Evolutionary conservation across 2,329 filamentous ascomycete species (phyloP), one percentile per base, ranked within the genome.

Genomic region (Monosporascus sp.): DNA sequence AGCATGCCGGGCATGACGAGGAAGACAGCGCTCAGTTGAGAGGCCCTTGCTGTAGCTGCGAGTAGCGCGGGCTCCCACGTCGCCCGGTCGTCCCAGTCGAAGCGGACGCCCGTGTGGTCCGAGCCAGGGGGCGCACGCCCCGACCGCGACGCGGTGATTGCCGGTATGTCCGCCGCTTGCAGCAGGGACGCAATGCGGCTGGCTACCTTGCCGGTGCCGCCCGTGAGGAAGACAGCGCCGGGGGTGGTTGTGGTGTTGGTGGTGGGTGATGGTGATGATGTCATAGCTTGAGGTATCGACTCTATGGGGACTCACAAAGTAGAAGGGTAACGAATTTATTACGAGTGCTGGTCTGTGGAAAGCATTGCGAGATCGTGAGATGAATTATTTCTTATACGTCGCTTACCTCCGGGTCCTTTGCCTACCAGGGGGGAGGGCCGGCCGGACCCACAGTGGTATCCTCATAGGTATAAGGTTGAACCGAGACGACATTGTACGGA

Each of bases 181-280:
- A 77, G 67, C 3, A 72, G 65, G 17, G 57, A 54, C 40, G 70
- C 70, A 35, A 78, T 62, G 35, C 71, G 70, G n/a, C 64, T 63
- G 43, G 70, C 70, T 1, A 76, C 68, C 48, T 75, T 78, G 52
- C 76, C 75, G 1, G 72, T 75, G 44, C 76, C 76, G 46, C 75
- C 75, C 2, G 71, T 63, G 7, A 79, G 59, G 40, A 79, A 68
- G 40, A 78, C 46, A 3, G 61, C 22, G 37, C 54, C 56, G 26
- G 49, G 37, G 9, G 14, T 7, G 7, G 41, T 26, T 44, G 20
- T n/a, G 9, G 41, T 44, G 18, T 50, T 28, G 45, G 45, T 28
- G 46, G 47, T 52, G 37, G 57, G 26, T 37, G 54, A 46, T 46
- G 58, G 43, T 54, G 31, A 35, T 35, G 31, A 57, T 58, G 43